phyloP scores from a whole-genome alignment of 495 filamentous ascomycete species.

The Aspergillus affinis region DNA sequence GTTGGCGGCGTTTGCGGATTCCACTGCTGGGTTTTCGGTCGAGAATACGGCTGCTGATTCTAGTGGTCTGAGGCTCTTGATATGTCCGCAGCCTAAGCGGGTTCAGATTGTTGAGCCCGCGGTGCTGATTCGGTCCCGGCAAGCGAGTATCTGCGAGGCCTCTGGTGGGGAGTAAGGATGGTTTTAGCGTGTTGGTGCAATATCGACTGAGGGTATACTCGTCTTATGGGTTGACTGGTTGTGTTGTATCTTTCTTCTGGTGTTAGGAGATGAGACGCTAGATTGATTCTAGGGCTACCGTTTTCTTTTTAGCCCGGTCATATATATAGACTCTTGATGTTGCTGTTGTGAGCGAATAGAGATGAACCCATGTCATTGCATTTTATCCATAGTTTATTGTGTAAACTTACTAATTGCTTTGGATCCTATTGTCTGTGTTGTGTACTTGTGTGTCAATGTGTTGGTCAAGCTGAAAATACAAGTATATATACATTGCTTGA shows the following conservation, averaged over 20 bases:
- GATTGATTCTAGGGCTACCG: not conserved
- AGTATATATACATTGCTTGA: too few relatives aligned
- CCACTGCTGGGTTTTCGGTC: not conserved
- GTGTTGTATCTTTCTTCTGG: not conserved
- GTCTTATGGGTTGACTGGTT: not conserved
- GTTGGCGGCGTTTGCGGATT: not conserved
- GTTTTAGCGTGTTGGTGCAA: not conserved
- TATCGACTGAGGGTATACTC: not conserved
- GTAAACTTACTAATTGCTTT: too few relatives aligned
- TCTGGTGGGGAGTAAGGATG: not conserved
- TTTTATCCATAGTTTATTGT: too few relatives aligned
- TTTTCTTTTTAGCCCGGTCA: not conserved
- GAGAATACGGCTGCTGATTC: not conserved
- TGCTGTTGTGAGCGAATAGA: too few relatives aligned
- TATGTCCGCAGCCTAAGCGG: not conserved
- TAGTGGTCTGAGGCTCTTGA: not conserved
- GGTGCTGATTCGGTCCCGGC: not conserved
- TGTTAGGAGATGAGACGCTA: too few relatives aligned
- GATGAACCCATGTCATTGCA: too few relatives aligned
- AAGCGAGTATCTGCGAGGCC: not conserved
- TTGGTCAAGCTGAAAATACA: too few relatives aligned
- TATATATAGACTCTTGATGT: too few relatives aligned
- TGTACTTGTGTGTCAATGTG: too few relatives aligned
- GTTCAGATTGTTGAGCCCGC: not conserved
- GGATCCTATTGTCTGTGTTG: too few relatives aligned